A percentile compares a stretch with the other conserved stretches of the same genome.
phyloP scores from a whole-genome alignment of 2,329 filamentous ascomycete species.

The Beauveria medogensis region DNA sequence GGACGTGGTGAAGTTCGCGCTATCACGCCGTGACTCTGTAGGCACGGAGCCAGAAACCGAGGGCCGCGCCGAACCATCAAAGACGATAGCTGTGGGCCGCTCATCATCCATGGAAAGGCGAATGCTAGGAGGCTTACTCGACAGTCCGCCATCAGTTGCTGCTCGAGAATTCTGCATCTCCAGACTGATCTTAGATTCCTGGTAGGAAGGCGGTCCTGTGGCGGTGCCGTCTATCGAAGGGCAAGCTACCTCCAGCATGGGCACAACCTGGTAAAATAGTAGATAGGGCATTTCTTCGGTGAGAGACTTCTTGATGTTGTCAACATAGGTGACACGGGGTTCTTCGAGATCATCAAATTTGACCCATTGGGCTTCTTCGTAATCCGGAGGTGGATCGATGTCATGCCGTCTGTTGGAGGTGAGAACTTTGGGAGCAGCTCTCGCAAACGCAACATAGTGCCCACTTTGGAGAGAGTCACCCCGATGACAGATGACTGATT shows the following conservation, averaged over 20 bases:
- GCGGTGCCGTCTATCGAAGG: constrained; percentile 39
- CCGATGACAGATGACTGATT: constrained; percentile 87
- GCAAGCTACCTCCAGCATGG: constrained; percentile 62
- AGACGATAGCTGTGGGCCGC: constrained; percentile 37
- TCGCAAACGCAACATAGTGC: constrained; percentile 82
- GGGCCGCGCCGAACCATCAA: constrained; percentile 35
- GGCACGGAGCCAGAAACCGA: constrained; percentile 25
- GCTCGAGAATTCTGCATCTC: constrained; percentile 22
- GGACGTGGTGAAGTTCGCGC: constrained; percentile 41
- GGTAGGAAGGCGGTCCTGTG: constrained; percentile 51
- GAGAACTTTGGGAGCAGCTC: constrained; percentile 59
- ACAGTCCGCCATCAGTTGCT: neutral
- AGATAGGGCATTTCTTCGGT: constrained; percentile 88
- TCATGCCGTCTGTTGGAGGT: constrained; percentile 50
- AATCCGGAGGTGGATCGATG: constrained; percentile 53
- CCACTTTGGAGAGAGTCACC: constrained; percentile 80
- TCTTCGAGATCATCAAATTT: constrained; percentile 79
- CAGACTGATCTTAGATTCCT: constrained; percentile 39
- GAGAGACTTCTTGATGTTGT: constrained; percentile 68
- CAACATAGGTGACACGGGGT: constrained; percentile 64
- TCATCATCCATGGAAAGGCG: constrained; percentile 50
- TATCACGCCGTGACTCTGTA: constrained; percentile 39
- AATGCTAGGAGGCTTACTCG: constrained; percentile 39
- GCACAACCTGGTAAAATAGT: constrained; percentile 89
- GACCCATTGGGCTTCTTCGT: constrained; percentile 73